Conservation (phyloP, 176 grass and related monocot genomes). For the Cenchrus purpureus region DNA sequence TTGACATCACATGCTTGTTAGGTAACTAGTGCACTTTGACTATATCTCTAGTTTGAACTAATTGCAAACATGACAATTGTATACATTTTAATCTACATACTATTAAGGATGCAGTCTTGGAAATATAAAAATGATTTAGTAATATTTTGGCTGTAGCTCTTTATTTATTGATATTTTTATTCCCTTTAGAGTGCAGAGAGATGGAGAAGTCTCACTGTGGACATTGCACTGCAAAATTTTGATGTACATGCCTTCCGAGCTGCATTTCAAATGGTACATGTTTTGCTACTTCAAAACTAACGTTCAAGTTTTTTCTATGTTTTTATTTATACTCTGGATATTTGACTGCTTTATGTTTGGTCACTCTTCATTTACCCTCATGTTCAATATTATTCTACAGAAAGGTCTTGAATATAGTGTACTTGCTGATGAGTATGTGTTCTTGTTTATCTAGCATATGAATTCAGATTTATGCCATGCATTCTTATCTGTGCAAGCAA, state of each 20-base stretch:
- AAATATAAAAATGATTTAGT: not conserved
- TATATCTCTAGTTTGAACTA: slow-evolving; percentile 8
- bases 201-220: slow-evolving; percentile 85
- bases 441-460: not conserved
- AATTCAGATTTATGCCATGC: not conserved
- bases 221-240: slow-evolving; percentile 83
- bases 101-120: not conserved
- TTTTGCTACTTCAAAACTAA: not conserved
- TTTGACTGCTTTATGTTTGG: slow-evolving; percentile 35
- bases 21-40: not conserved
- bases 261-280: slow-evolving; percentile 85
- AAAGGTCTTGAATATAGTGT: not conserved
- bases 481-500: not conserved
- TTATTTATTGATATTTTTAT: slow-evolving; percentile 32
- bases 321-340: slow-evolving; percentile 22
- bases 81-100: not conserved
- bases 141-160: not conserved
- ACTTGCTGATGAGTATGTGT: not conserved
- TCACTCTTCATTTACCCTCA: not conserved
- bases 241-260: slow-evolving; percentile 87
- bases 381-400: slow-evolving; percentile 8
- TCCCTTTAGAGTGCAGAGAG: slow-evolving; percentile 86
- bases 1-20: not conserved
- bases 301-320: slow-evolving; percentile 6
- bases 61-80: not conserved